phyloP scores from a whole-genome alignment of 164 flowering plant species.

The Saururus chinensis region DNA sequence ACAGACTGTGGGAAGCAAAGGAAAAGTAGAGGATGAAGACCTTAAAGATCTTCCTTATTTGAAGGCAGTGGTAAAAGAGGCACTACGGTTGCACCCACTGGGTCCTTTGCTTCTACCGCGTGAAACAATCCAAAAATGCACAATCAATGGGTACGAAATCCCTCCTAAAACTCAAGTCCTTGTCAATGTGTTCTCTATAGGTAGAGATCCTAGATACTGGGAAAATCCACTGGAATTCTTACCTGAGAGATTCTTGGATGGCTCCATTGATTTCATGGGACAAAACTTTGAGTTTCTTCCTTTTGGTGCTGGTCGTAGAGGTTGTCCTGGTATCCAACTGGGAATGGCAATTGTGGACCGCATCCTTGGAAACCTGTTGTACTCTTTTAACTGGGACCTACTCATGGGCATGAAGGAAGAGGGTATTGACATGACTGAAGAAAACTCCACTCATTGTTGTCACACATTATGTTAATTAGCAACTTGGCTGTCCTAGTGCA shows the following conservation, averaged over 20 bases:
- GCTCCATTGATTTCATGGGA: conserved; percentile 15
- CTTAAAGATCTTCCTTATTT: neutral
- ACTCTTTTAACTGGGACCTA: conserved; percentile 20
- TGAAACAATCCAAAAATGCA: neutral
- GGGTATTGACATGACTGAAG: neutral
- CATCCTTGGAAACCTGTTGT: conserved; percentile 16
- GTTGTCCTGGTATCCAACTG: conserved; percentile 25
- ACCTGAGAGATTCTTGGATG: conserved; percentile 23
- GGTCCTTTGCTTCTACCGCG: neutral
- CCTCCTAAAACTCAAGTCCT: conserved; percentile 11
- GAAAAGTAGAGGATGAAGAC: conserved; percentile 1
- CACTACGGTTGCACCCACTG: conserved; percentile 1
- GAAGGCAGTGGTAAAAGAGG: neutral
- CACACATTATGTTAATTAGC: too few species aligned
- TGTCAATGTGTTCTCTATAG: conserved; percentile 18
- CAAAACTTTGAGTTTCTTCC: conserved; percentile 20
- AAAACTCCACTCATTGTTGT: neutral
- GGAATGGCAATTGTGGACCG: conserved; percentile 14
- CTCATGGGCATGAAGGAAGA: neutral
- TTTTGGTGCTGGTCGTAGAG: conserved; percentile 27
- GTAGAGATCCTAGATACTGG: conserved; percentile 27
- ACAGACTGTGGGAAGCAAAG: neutral
- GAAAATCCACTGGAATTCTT: conserved; percentile 14
- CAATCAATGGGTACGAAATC: conserved; percentile 13
- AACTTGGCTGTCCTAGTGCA: too few species aligned